A percentile compares a stretch with the other conserved stretches of the same genome.
phyloP scores from a whole-genome alignment of 352 stramenopile species.

The Plasmopara muralis region DNA sequence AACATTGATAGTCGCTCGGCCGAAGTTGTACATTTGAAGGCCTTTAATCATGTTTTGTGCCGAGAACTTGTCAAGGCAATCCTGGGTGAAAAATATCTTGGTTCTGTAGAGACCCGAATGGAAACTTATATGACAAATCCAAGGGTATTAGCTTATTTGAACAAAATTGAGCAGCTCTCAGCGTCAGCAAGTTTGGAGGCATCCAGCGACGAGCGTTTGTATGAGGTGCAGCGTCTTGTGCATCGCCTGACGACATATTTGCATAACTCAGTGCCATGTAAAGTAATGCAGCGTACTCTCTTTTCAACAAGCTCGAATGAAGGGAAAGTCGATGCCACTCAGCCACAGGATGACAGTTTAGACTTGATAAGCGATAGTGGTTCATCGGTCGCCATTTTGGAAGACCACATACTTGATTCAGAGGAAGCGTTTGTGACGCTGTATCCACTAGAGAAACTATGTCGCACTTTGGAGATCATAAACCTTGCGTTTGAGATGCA shows the following conservation, averaged over 20 bases:
- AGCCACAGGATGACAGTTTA: constrained; percentile 15
- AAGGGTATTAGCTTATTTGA: constrained; percentile 49
- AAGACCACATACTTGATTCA: constrained; percentile 19
- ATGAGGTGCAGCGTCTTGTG: constrained; percentile 17
- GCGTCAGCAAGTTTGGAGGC: constrained; percentile 15
- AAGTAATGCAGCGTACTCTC: constrained; percentile 1
- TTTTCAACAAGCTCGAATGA: constrained; percentile 12
- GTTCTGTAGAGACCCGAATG: constrained; percentile 24
- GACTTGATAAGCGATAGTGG: constrained; percentile 30
- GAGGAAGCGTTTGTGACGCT: constrained; percentile 12
- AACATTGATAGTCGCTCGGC: constrained; percentile 80
- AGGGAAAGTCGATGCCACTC: constrained; percentile 9
- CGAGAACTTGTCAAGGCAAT: constrained; percentile 61
- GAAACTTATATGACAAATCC: constrained; percentile 41
- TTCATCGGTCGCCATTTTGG: constrained; percentile 33
- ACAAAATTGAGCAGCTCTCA: constrained; percentile 45
- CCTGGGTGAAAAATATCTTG: constrained; percentile 21
- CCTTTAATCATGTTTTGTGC: constrained; percentile 58
- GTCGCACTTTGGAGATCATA: constrained; percentile 49
- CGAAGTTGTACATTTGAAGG: constrained; percentile 60
- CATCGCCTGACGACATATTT: constrained; percentile 18
- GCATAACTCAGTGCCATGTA: constrained; percentile 14
- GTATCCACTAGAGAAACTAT: constrained; percentile 38
- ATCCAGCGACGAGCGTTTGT: constrained; percentile 18
- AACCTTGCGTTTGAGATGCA: constrained; percentile 41